A percentile compares a stretch with the other conserved stretches of the same genome.
These are phyloP conservation scores for Erigeron philadelphicus DNA, from an alignment of 140 eudicot species.

Conservation along the genomic window DNA sequence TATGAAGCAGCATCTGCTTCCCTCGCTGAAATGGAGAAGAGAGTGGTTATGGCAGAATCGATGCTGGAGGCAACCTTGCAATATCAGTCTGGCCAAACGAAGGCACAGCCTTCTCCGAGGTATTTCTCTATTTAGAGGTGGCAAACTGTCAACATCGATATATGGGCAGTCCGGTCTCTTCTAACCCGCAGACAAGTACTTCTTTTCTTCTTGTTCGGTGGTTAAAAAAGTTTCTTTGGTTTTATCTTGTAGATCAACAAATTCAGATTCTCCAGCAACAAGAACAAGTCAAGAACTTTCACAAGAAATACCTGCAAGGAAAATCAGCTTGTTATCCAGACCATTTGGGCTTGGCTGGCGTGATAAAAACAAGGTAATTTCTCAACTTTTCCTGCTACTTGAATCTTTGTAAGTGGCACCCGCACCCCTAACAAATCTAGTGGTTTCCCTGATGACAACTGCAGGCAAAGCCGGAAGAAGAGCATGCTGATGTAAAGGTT, in stretches of 20 bases:
- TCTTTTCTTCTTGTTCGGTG: not conserved
- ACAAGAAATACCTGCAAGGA: conserved; percentile 60
- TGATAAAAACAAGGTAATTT: conserved; percentile 75
- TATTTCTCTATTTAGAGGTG: conserved; percentile 16
- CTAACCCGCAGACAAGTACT: not conserved
- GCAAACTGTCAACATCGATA: not conserved
- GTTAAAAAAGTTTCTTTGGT: not conserved
- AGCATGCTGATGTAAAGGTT: conserved; percentile 33
- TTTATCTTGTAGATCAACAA: conserved; percentile 39
- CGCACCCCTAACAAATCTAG: not conserved
- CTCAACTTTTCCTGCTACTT: not conserved
- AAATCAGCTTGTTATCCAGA: conserved; percentile 77
- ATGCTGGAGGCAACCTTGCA: conserved; percentile 98
- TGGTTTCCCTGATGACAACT: not conserved
- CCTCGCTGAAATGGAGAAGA: conserved; percentile 84
- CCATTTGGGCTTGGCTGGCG: conserved; percentile 97
- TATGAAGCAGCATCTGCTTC: conserved; percentile 65
- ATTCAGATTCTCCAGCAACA: conserved; percentile 46
- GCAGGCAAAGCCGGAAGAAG: conserved; percentile 59
- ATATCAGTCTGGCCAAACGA: conserved; percentile 82
- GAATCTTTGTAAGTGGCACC: not conserved
- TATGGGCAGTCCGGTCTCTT: not conserved
- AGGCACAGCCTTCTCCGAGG: conserved; percentile 91
- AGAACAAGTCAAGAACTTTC: conserved; percentile 59
- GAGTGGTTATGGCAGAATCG: conserved; percentile 93